Base-by-base conservation (phyloP, 805 yeast genomes). In the Metschnikowia peoriensis region DNA sequence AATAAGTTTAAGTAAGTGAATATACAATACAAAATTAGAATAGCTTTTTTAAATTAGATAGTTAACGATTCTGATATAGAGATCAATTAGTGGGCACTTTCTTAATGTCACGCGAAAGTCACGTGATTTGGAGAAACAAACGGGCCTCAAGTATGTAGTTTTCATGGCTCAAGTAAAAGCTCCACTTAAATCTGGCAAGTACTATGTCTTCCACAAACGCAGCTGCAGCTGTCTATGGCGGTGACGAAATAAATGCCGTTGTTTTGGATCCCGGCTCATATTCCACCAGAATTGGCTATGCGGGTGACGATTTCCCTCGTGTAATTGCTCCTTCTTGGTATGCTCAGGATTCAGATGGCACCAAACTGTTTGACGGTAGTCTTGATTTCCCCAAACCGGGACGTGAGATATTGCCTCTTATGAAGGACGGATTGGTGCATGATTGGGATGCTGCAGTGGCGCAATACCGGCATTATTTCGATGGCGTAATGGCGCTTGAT, bases 211-310 rank as follows among this genome's bases (percentile, higher is more conserved):
- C 60, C 38, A 46, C 52, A 43, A 56, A 44, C 29, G 46, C 59
- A 12, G 37, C 56, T 17, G 55, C 64, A 50, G 53, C 63, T 44
- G 65, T 62, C n/a, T 63, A 62, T 52, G 79, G 78, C 38, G 69
- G 69, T 40, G 94, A 93, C 71, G 99, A 93, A 67, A 86, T 94
- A 57, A 84, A 90, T 57, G 96, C 98, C 28, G 78, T 94, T 2
- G 96, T 93, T 35, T 76, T 93, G 28, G 98, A 94, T 64, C 92
- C 96, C 1, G 98, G 98, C 37, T 86, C 97, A 10, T 83, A 78
- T 55, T 73, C 83, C 54, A 90, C 97, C 7, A 83, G 93, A 49
- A 83, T 86, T 16, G 99, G 99, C 1, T 91, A 82, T 68, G 92
- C 97, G 3, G 98, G 98, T 10, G 93, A 90, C 52, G 97, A 92